Conservation (phyloP, 345 rosid species). For the Tarenaya hassleriana region DNA sequence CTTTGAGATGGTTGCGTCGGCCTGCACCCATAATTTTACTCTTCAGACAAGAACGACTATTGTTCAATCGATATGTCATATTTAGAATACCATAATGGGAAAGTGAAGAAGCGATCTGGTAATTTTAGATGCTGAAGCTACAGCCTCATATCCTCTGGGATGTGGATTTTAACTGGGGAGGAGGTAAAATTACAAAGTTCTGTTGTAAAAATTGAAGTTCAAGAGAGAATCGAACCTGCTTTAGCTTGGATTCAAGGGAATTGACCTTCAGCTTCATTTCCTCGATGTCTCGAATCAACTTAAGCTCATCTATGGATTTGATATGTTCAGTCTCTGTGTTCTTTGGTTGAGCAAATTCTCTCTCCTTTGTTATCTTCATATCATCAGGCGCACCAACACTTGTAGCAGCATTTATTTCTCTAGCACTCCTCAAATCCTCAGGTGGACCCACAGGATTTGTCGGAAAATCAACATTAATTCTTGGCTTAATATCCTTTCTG, state of each 20-base stretch:
- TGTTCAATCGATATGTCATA: background rate
- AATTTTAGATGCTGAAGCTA: too few relatives aligned
- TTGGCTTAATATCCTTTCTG: constrained; percentile 22
- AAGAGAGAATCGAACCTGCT: constrained; percentile 47
- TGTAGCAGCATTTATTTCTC: constrained; percentile 30
- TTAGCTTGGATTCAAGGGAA: constrained; percentile 60
- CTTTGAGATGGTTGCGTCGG: constrained; percentile 57
- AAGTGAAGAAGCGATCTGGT: too few relatives aligned
- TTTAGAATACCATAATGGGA: background rate
- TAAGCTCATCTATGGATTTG: constrained; percentile 37
- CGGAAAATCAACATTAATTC: constrained; percentile 11
- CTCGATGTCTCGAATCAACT: constrained; percentile 47
- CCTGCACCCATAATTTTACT: constrained; percentile 40
- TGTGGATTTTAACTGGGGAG: too few relatives aligned
- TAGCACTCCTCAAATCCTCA: constrained; percentile 27
- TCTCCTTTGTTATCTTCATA: constrained; percentile 2
- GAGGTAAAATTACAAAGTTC: too few relatives aligned
- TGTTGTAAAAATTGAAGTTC: too few relatives aligned
- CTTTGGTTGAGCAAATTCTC: constrained; percentile 27
- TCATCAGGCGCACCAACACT: too few relatives aligned
- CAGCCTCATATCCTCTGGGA: too few relatives aligned
- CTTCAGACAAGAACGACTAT: constrained; percentile 12
- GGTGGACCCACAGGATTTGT: constrained; percentile 1
- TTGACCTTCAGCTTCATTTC: constrained; percentile 63
- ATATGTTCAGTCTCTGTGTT: constrained; percentile 23